These are phyloP conservation scores for Crepidotus variabilis DNA, from an alignment of 768 basidiomycete genomes.

Conservation along the genomic window DNA sequence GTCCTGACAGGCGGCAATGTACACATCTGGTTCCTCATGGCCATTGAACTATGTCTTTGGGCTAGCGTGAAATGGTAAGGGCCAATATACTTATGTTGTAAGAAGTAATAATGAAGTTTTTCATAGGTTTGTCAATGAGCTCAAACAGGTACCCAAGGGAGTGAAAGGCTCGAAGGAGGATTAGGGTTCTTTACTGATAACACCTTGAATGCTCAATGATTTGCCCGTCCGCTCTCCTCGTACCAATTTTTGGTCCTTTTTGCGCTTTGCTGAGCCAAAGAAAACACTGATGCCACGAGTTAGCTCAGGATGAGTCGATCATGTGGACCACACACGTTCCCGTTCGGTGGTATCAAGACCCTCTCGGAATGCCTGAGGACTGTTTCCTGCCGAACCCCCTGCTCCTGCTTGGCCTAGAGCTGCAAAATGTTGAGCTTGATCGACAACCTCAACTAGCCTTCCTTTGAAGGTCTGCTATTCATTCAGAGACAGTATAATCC, in stretches of 20 bases:
- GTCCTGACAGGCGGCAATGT: slow-evolving; percentile 59
- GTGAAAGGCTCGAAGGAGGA: slow-evolving; percentile 6
- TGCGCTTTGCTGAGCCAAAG: slow-evolving; percentile 79
- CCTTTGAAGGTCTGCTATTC: slow-evolving; percentile 62
- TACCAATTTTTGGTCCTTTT: slow-evolving; percentile 81
- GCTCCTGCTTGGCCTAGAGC: slow-evolving; percentile 58
- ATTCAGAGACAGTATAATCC: not conserved
- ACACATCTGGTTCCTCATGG: slow-evolving; percentile 65
- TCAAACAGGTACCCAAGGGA: slow-evolving; percentile 29
- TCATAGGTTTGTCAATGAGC: slow-evolving; percentile 66
- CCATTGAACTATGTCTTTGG: slow-evolving; percentile 69
- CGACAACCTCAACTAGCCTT: slow-evolving; percentile 75
- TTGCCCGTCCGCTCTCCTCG: slow-evolving; percentile 60
- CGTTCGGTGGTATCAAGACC: slow-evolving; percentile 92
- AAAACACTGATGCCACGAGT: slow-evolving; percentile 59
- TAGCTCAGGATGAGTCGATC: slow-evolving; percentile 1
- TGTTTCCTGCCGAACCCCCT: slow-evolving; percentile 48
- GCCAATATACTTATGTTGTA: slow-evolving; percentile 8
- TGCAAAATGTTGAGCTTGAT: slow-evolving; percentile 88
- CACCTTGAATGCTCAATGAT: slow-evolving; percentile 30
- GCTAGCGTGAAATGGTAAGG: slow-evolving; percentile 77
- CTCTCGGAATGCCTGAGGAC: slow-evolving; percentile 77
- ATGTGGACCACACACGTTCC: slow-evolving; percentile 61
- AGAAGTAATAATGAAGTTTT: slow-evolving; percentile 11
- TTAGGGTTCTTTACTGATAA: not conserved